Evolutionary conservation across 495 filamentous ascomycete genomes (phyloP).

Genomic region (Monascus purpureus): DNA sequence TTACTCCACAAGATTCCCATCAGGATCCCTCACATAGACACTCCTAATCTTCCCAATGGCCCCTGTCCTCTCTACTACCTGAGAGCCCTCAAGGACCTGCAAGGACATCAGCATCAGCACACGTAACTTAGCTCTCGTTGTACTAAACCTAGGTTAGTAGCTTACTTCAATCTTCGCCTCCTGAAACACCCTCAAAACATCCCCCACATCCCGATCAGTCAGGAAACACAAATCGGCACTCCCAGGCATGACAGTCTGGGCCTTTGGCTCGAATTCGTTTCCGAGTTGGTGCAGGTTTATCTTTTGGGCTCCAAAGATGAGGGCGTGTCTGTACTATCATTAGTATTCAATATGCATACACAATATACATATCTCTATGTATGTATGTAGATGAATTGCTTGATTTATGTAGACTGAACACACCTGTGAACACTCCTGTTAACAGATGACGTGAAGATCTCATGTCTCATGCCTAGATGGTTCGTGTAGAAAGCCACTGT

Average conservation of each 20-base stretch:
- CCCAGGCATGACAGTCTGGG: slow-evolving; percentile 29
- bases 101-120: too few species aligned
- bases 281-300: slow-evolving; percentile 40
- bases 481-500: slow-evolving; percentile 35
- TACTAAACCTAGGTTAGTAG: fast-evolving
- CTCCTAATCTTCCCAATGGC: slow-evolving; percentile 35
- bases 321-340: slow-evolving; percentile 23
- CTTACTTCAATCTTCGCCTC: slow-evolving; percentile 24
- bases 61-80: slow-evolving; percentile 36
- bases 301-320: slow-evolving; percentile 37
- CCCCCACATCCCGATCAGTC: slow-evolving; percentile 27
- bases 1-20: slow-evolving; percentile 45
- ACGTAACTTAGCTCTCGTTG: too few species aligned
- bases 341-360: neutral
- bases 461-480: slow-evolving; percentile 35
- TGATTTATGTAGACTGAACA: too few species aligned
- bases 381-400: too few species aligned
- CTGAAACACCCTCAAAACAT: slow-evolving; percentile 17
- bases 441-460: slow-evolving; percentile 24
- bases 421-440: slow-evolving; percentile 18
- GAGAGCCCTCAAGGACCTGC: slow-evolving; percentile 26
- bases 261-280: slow-evolving; percentile 42
- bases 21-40: slow-evolving; percentile 41
- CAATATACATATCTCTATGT: neutral
- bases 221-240: slow-evolving; percentile 42